Conservation (phyloP, 1,139 yeast species). For the Yamadazyma sp. region DNA sequence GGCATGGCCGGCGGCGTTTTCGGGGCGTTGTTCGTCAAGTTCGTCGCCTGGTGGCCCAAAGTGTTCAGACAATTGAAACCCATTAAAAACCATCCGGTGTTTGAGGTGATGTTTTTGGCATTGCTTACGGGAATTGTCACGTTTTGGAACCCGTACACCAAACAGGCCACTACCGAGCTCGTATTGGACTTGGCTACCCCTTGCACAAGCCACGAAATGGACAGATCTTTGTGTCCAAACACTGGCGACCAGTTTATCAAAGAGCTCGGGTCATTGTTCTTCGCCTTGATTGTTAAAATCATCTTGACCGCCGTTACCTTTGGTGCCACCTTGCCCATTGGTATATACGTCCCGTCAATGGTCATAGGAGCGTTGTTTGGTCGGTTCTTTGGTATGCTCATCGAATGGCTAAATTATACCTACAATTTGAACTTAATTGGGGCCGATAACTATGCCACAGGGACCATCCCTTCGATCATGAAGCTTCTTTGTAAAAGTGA, state of each 20-base stretch:
- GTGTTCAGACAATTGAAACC: constrained; percentile 33
- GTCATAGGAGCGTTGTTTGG: constrained; percentile 69
- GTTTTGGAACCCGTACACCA: constrained; percentile 54
- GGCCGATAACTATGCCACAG: constrained; percentile 2
- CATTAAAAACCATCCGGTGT: constrained; percentile 41
- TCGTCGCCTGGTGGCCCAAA: constrained; percentile 51
- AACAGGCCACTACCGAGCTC: constrained; percentile 54
- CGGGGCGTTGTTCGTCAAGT: constrained; percentile 56
- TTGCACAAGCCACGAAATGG: constrained; percentile 30
- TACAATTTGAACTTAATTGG: constrained; percentile 17
- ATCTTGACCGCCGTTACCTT: constrained; percentile 53
- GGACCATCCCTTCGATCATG: constrained; percentile 17
- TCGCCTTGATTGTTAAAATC: constrained; percentile 49
- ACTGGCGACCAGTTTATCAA: constrained; percentile 25
- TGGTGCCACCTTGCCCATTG: constrained; percentile 65
- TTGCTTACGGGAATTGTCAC: constrained; percentile 49
- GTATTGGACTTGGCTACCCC: constrained; percentile 55
- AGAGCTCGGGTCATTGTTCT: constrained; percentile 34
- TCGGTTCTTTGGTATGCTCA: constrained; percentile 47
- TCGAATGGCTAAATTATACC: constrained; percentile 39
- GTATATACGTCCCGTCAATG: constrained; percentile 71
- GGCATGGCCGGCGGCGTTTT: constrained; percentile 60
- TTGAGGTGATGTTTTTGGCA: constrained; percentile 52
- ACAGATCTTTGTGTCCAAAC: constrained; percentile 44
- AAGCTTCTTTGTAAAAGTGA: constrained; percentile 19